A percentile compares a stretch with the other conserved stretches of the same genome.
Evolutionary conservation across 1,139 yeast species (phyloP).

Genomic region (Nadsonia starkeyi-henricii): DNA sequence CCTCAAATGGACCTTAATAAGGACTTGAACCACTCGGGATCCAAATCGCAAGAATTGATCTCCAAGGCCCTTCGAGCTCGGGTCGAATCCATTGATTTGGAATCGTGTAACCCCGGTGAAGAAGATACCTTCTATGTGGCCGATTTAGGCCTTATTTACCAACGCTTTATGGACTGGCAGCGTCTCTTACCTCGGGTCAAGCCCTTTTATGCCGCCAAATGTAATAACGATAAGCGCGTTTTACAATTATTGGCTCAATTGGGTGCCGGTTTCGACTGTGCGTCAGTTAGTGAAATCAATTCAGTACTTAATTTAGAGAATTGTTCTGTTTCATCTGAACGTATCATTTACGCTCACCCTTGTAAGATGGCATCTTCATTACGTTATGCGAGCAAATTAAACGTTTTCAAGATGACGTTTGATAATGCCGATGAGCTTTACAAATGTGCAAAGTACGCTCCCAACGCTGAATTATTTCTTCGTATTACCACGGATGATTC

Average conservation of each 20-base stretch:
- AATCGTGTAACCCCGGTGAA: conserved; percentile 57
- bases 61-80: conserved; percentile 15
- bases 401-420: conserved; percentile 67
- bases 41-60: conserved; percentile 10
- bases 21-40: no score
- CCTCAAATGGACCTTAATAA: no score
- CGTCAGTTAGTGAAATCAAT: conserved; percentile 75
- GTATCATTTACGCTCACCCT: conserved; percentile 87
- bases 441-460: conserved; percentile 58
- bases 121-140: conserved; percentile 85
- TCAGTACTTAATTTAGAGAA: conserved; percentile 34
- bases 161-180: conserved; percentile 51
- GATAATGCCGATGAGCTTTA: conserved; percentile 77
- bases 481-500: conserved; percentile 88
- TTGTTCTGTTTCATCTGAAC: conserved; percentile 42
- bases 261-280: conserved; percentile 86
- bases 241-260: conserved; percentile 40
- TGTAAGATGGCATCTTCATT: conserved; percentile 77
- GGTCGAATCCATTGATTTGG: conserved; percentile 35
- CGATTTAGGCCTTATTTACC: conserved; percentile 60
- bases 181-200: conserved; percentile 52
- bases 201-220: conserved; percentile 88
- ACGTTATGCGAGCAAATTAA: conserved; percentile 45
- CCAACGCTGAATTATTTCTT: conserved; percentile 54
- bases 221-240: conserved; percentile 63